Percentiles rank a stretch among this genome's conserved stretches.
Conservation (phyloP, 2,329 filamentous ascomycete genomes). For the Bimuria novae-zelandiae region DNA sequence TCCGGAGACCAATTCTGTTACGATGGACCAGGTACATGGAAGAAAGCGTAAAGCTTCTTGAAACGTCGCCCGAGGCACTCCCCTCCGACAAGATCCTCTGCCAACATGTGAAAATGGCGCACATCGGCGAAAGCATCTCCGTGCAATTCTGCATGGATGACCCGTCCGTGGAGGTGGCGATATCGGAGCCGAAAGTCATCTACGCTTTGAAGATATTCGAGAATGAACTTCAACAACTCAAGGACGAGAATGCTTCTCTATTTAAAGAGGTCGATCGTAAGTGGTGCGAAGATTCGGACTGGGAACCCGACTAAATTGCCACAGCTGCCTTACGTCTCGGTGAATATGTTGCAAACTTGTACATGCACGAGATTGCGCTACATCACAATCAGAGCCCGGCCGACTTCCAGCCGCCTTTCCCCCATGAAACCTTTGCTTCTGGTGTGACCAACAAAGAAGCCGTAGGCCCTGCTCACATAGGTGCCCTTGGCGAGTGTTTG, state of each 20-base stretch:
- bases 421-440: conserved; percentile 46
- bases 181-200: conserved; percentile 60
- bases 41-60: conserved; percentile 63
- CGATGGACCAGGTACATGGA: conserved; percentile 68
- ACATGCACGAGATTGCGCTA: conserved; percentile 57
- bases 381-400: conserved; percentile 50
- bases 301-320: background rate
- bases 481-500: conserved; percentile 53
- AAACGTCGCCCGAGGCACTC: conserved; percentile 60
- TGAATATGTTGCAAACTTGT: conserved; percentile 55
- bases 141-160: conserved; percentile 63
- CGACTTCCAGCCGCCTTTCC: conserved; percentile 53
- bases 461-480: conserved; percentile 53
- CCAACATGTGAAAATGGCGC: conserved; percentile 63
- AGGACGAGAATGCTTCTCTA: conserved; percentile 44
- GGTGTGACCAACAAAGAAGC: conserved; percentile 48
- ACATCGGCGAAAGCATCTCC: conserved; percentile 62
- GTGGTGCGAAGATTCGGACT: conserved; percentile 5
- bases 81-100: conserved; percentile 61
- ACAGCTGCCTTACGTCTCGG: conserved; percentile 49
- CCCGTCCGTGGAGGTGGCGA: conserved; percentile 54
- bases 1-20: conserved; percentile 62
- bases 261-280: conserved; percentile 44
- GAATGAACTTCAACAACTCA: conserved; percentile 50
- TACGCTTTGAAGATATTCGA: conserved; percentile 61